A percentile compares a stretch with the other conserved stretches of the same genome.
Evolutionary conservation across 768 basidiomycete species (phyloP).

Genomic region (Mycena latifolia): DNA sequence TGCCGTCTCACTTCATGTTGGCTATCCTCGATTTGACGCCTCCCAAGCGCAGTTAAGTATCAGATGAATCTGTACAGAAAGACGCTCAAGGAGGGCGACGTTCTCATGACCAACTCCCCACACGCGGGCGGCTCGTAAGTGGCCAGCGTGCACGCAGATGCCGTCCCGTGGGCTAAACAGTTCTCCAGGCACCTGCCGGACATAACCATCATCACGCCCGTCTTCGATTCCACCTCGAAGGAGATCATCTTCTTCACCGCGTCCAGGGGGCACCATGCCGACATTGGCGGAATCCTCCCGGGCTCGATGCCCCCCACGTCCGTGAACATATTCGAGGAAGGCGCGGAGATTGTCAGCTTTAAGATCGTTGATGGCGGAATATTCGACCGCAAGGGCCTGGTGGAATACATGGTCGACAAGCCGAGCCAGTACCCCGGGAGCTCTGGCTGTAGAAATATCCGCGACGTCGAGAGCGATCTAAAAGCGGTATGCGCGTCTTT

Average conservation of each 20-base stretch:
- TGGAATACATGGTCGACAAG: conserved; percentile 85
- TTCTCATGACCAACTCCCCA: conserved; percentile 93
- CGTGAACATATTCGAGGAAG: conserved; percentile 93
- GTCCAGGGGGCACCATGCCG: conserved; percentile 94
- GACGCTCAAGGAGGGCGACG: conserved; percentile 88
- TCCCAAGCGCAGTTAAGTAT: conserved; percentile 82
- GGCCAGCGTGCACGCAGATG: conserved; percentile 20
- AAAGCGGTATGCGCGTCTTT: conserved; percentile 68
- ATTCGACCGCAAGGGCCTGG: conserved; percentile 81
- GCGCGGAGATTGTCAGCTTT: conserved; percentile 91
- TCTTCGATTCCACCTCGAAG: conserved; percentile 74
- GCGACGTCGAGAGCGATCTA: conserved; percentile 92
- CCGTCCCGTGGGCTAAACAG: conserved; percentile 1
- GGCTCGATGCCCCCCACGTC: conserved; percentile 97
- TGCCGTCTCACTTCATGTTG: neutral
- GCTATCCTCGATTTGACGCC: neutral
- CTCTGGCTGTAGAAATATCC: conserved; percentile 88
- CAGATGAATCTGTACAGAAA: conserved; percentile 85
- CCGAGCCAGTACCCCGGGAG: conserved; percentile 87
- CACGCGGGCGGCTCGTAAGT: conserved; percentile 90
- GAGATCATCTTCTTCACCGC: conserved; percentile 95
- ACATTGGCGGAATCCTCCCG: conserved; percentile 93
- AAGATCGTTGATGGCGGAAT: conserved; percentile 89
- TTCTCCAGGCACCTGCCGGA: conserved; percentile 74
- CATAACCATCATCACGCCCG: conserved; percentile 94